Evolutionary conservation across 1,284 basidiomycete species (phyloP).

Genomic region (Apiotrichum sp.): DNA sequence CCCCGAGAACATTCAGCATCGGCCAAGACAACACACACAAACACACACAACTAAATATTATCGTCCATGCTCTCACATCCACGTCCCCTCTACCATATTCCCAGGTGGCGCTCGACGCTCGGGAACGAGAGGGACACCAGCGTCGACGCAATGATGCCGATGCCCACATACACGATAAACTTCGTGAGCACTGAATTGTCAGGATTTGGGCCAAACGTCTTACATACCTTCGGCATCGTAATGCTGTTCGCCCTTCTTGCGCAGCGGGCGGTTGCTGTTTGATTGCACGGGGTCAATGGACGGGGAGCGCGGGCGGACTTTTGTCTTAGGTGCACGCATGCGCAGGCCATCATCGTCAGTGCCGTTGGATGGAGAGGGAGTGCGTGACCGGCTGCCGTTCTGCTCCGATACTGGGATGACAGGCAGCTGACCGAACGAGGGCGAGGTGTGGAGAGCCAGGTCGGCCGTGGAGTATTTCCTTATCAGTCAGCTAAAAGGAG

Average conservation of each 20-base stretch:
- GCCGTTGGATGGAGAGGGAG: neutral
- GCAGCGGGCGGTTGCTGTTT: conserved; percentile 3
- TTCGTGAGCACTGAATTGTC: conserved; percentile 68
- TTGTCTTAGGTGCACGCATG: neutral
- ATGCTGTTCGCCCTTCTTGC: conserved; percentile 1
- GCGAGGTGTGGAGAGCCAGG: conserved; percentile 63
- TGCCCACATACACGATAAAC: conserved; percentile 82
- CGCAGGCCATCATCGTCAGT: neutral
- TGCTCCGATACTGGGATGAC: conserved; percentile 28
- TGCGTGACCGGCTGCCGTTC: conserved; percentile 11
- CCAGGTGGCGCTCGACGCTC: conserved; percentile 48
- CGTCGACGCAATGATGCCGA: conserved; percentile 63
- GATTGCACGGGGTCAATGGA: conserved; percentile 7
- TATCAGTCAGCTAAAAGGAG: neutral
- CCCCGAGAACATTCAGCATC: too few relatives aligned
- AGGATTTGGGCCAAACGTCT: neutral
- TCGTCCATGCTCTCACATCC: too few relatives aligned
- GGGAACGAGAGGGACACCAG: conserved; percentile 64
- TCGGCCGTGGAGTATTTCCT: conserved; percentile 61
- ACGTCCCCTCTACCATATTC: neutral
- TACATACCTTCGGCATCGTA: conserved; percentile 69
- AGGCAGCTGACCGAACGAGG: conserved; percentile 73
- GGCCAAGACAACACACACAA: too few relatives aligned
- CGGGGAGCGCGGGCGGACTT: neutral
- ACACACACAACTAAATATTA: too few relatives aligned